phyloP scores from a whole-genome alignment of 345 rosid genomes.

The Aegle marmelos region DNA sequence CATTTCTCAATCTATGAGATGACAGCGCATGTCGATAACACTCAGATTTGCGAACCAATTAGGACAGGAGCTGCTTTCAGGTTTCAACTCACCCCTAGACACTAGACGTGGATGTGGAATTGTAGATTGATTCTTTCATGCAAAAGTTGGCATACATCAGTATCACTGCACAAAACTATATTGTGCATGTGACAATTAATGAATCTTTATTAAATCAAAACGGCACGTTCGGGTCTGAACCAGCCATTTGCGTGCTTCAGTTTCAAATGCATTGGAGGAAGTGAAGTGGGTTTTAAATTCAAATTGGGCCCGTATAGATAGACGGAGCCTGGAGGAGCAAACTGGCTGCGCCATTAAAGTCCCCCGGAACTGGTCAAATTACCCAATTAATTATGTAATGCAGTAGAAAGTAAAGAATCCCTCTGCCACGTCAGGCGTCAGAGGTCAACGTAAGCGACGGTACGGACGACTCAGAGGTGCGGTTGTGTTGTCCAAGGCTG shows the following conservation, averaged over 20 bases:
- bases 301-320: no score
- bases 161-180: background rate
- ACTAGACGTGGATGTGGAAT: no score
- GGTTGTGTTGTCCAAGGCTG: background rate
- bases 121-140: background rate
- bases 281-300: background rate
- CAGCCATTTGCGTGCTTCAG: background rate
- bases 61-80: background rate
- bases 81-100: background rate
- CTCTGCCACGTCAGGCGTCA: slow-evolving; percentile 7
- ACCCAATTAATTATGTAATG: background rate
- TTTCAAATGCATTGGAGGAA: background rate
- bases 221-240: background rate
- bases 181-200: background rate
- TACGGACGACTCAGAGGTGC: slow-evolving; percentile 17
- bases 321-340: background rate
- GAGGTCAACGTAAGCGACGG: slow-evolving; percentile 21
- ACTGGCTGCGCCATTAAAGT: background rate
- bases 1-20: background rate
- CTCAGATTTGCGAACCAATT: background rate
- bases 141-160: background rate
- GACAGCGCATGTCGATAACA: background rate
- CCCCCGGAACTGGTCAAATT: background rate
- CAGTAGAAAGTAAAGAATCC: background rate
- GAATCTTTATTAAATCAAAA: background rate